Conservation (phyloP, 257 asterid species). For the Scutellaria minor region DNA sequence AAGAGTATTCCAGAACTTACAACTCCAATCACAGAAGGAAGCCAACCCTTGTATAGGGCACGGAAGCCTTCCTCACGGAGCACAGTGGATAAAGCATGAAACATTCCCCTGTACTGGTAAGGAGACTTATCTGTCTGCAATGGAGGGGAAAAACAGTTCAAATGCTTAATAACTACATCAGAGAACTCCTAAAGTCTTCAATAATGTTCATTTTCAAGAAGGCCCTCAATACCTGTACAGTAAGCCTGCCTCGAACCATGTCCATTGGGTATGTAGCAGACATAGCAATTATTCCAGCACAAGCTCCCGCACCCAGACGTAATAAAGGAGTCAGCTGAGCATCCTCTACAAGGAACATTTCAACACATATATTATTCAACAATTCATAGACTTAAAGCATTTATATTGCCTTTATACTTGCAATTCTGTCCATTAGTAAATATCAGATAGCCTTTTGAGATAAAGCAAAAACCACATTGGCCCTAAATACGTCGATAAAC, state of each 20-base stretch:
- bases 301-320: slow-evolving; percentile 97
- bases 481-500: neutral
- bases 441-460: neutral
- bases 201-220: slow-evolving; percentile 13
- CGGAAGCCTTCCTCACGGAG: slow-evolving; percentile 98
- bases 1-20: slow-evolving; percentile 56
- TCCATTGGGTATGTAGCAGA: slow-evolving; percentile 98
- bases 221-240: slow-evolving; percentile 74
- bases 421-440: neutral
- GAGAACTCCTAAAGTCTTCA: neutral
- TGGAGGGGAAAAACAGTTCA: slow-evolving; percentile 29
- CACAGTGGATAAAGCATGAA: slow-evolving; percentile 91
- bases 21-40: slow-evolving; percentile 98
- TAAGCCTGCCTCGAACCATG: slow-evolving; percentile 94
- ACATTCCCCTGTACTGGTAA: slow-evolving; percentile 88
- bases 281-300: slow-evolving; percentile 99
- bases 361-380: slow-evolving; percentile 17
- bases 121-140: slow-evolving; percentile 89
- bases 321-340: slow-evolving; percentile 89
- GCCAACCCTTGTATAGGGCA: slow-evolving; percentile 97
- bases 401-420: slow-evolving; percentile 7
- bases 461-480: neutral
- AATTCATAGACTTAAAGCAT: slow-evolving; percentile 19
- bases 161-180: slow-evolving; percentile 12
- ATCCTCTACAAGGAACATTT: slow-evolving; percentile 61